phyloP scores from a whole-genome alignment of 768 basidiomycete genomes.

The Termitomyces titanicus region DNA sequence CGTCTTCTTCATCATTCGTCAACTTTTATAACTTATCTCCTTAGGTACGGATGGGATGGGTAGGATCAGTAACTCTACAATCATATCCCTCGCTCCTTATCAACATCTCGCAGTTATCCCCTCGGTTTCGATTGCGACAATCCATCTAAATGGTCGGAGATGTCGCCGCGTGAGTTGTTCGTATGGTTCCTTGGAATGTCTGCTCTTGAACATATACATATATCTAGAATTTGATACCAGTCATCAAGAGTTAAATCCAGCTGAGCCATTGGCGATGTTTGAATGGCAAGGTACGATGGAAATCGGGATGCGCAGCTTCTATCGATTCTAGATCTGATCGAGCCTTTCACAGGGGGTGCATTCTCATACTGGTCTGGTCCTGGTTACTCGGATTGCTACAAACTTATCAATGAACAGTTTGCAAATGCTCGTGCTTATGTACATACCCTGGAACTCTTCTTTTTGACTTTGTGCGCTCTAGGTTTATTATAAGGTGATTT shows the following conservation, averaged over 20 bases:
- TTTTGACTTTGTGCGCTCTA: conserved; percentile 1
- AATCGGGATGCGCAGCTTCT: too few relatives aligned
- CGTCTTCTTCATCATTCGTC: neutral
- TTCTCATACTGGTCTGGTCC: conserved; percentile 38
- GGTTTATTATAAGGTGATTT: conserved; percentile 30
- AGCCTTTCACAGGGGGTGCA: conserved; percentile 21
- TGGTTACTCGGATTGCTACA: conserved; percentile 29
- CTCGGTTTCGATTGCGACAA: conserved; percentile 65
- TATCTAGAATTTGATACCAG: conserved; percentile 25
- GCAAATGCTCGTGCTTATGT: conserved; percentile 25
- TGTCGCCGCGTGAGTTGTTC: conserved; percentile 29
- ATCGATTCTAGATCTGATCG: neutral
- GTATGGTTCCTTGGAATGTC: neutral
- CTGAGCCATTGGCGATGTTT: conserved; percentile 33
- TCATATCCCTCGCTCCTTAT: neutral
- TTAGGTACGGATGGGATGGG: conserved; percentile 41
- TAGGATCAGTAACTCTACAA: conserved; percentile 2
- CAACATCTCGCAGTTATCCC: conserved; percentile 38
- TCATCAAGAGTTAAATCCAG: conserved; percentile 30
- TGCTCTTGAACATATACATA: neutral
- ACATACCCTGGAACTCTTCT: neutral
- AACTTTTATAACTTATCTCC: neutral
- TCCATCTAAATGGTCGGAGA: conserved; percentile 48
- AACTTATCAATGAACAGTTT: conserved; percentile 34
- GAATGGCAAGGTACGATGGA: conserved; percentile 32